These are phyloP conservation scores for Mycena citricolor DNA, from an alignment of 1,284 basidiomycete species.

Conservation along the genomic window DNA sequence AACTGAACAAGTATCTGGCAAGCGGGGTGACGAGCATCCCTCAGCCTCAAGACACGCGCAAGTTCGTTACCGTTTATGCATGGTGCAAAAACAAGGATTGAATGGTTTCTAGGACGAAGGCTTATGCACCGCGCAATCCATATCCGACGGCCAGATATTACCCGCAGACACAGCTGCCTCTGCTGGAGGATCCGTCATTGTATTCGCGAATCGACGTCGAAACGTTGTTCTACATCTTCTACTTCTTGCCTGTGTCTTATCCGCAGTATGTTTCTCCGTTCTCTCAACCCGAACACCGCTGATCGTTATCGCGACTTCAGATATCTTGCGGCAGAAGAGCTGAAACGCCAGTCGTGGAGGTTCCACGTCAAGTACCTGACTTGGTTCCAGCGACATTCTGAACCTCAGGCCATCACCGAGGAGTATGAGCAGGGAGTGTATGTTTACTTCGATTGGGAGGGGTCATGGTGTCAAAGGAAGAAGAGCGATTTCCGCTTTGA, in stretches of 20 bases:
- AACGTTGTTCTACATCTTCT: conserved; percentile 98
- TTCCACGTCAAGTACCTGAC: conserved; percentile 99
- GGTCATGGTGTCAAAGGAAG: conserved; percentile 96
- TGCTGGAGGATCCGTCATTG: conserved; percentile 82
- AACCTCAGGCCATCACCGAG: conserved; percentile 98
- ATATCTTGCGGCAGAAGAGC: conserved; percentile 93
- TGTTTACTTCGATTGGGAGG: conserved; percentile 97
- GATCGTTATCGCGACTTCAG: conserved; percentile 41
- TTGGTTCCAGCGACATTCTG: conserved; percentile 99
- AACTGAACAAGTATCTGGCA: conserved; percentile 90
- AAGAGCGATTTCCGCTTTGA: conserved; percentile 98
- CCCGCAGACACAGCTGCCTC: conserved; percentile 84
- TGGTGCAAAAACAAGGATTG: too few species aligned
- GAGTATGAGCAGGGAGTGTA: conserved; percentile 99
- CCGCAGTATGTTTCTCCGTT: conserved; percentile 72
- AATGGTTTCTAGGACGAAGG: conserved; percentile 90
- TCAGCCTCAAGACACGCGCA: conserved; percentile 91
- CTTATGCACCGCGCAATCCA: conserved; percentile 94
- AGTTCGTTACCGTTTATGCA: too few species aligned
- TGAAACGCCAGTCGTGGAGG: conserved; percentile 98
- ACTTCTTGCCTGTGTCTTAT: conserved; percentile 95
- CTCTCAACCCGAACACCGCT: neutral
- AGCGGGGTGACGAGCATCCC: conserved; percentile 86
- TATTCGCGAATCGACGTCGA: conserved; percentile 96
- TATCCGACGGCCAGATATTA: conserved; percentile 94